Percentiles rank a stretch among this genome's conserved stretches.
Evolutionary conservation across 2,329 filamentous ascomycete genomes (phyloP).

Genomic region (Paraphoma sp.): DNA sequence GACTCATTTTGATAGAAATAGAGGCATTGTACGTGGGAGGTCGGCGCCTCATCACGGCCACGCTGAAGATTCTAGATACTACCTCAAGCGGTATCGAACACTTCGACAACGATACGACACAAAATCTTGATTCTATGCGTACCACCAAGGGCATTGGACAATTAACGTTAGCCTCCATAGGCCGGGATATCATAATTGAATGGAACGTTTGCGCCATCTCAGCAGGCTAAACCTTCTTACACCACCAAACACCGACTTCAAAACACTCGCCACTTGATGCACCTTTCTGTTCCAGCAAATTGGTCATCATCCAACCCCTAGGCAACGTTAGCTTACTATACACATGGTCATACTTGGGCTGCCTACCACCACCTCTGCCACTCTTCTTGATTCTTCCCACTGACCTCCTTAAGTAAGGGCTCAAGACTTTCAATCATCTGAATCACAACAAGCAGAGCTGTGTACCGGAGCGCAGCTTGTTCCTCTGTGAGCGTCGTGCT

Average conservation of each 20-base stretch:
- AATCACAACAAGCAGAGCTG: slow-evolving; percentile 80
- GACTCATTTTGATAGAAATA: slow-evolving; percentile 67
- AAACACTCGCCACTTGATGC: slow-evolving; percentile 86
- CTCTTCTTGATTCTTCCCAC: slow-evolving; percentile 86
- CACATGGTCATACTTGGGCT: neutral
- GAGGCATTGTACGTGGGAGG: slow-evolving; percentile 73
- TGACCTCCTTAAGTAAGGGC: slow-evolving; percentile 79
- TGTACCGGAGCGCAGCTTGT: slow-evolving; percentile 76
- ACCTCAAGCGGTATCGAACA: slow-evolving; percentile 88
- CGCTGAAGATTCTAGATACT: slow-evolving; percentile 68
- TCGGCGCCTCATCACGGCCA: slow-evolving; percentile 1
- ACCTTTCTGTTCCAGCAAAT: slow-evolving; percentile 79
- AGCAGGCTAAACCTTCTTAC: slow-evolving; percentile 56
- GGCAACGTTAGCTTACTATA: neutral
- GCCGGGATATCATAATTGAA: slow-evolving; percentile 34
- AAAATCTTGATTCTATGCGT: slow-evolving; percentile 16
- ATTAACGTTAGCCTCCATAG: slow-evolving; percentile 16
- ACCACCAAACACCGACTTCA: slow-evolving; percentile 71
- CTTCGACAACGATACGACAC: slow-evolving; percentile 71
- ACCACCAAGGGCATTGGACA: slow-evolving; percentile 4
- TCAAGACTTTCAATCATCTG: slow-evolving; percentile 87
- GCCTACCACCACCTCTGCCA: slow-evolving; percentile 81
- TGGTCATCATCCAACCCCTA: slow-evolving; percentile 78
- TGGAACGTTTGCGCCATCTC: slow-evolving; percentile 29
- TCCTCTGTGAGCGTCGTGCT: slow-evolving; percentile 66